A percentile compares a stretch with the other conserved stretches of the same genome.
phyloP scores from a whole-genome alignment of 495 filamentous ascomycete species.

The Xylaria venustula region DNA sequence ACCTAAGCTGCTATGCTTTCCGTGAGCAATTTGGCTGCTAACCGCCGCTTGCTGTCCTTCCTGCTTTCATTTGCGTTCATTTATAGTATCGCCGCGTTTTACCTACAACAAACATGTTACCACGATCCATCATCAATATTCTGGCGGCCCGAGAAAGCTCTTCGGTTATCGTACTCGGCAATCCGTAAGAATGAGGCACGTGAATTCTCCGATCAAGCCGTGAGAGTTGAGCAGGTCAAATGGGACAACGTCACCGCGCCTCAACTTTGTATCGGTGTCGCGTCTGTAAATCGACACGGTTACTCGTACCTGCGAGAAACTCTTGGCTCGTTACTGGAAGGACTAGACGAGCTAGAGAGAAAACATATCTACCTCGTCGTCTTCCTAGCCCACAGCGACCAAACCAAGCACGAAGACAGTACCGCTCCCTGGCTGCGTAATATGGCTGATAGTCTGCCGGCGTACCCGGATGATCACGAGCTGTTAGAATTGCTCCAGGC shows the following conservation, averaged over 20 bases:
- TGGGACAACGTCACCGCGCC: not conserved
- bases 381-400: constrained; percentile 51
- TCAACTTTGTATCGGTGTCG: not conserved
- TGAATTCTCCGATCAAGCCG: not conserved
- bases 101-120: too few relatives aligned
- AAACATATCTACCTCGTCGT: constrained; percentile 45
- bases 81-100: too few relatives aligned
- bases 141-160: too few relatives aligned
- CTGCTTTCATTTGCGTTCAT: too few relatives aligned
- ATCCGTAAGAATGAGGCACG: not conserved
- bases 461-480: constrained; percentile 31
- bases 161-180: too few relatives aligned
- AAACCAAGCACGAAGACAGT: constrained; percentile 47
- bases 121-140: too few relatives aligned
- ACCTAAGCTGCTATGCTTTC: too few relatives aligned
- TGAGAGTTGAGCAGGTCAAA: not conserved
- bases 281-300: not conserved
- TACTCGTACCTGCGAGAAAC: constrained; percentile 38
- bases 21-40: too few relatives aligned
- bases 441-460: constrained; percentile 42
- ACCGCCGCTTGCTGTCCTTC: too few relatives aligned
- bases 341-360: constrained; percentile 46
- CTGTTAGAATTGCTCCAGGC: constrained; percentile 25
- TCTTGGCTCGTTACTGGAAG: constrained; percentile 49
- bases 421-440: constrained; percentile 47